Conservation (phyloP, 1,284 basidiomycete genomes). For the Heterobasidion occidentale region DNA sequence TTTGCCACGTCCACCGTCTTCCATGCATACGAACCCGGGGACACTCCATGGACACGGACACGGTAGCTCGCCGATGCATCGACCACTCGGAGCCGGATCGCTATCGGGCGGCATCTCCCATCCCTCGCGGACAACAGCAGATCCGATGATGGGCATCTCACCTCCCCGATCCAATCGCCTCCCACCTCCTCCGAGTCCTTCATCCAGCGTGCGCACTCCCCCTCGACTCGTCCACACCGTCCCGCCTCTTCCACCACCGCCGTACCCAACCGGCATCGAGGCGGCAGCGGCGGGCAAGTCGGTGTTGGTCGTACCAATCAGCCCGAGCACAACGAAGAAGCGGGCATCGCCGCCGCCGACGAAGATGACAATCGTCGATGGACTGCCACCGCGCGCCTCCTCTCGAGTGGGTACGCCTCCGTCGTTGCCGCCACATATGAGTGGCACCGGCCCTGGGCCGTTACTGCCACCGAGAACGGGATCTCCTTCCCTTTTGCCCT, state of each 20-base stretch:
- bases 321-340: conserved; percentile 9
- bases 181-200: conserved; percentile 1
- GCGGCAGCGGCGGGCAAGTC: neutral
- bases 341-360: neutral
- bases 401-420: conserved; percentile 3
- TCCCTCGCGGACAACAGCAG: neutral
- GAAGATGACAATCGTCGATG: neutral
- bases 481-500: neutral
- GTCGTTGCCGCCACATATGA: neutral
- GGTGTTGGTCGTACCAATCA: neutral
- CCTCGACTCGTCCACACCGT: neutral
- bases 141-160: neutral
- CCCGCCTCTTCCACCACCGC: conserved; percentile 1
- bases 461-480: neutral
- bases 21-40: neutral
- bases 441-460: neutral
- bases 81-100: neutral
- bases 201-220: neutral
- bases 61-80: neutral
- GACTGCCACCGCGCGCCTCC: neutral
- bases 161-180: neutral
- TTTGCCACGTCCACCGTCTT: neutral
- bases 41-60: neutral
- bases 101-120: neutral
- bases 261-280: conserved; percentile 2